Percentiles rank a stretch among this genome's conserved stretches.
These are phyloP conservation scores for Eucommia ulmoides DNA, from an alignment of 257 asterid genomes.

Conservation along the genomic window DNA sequence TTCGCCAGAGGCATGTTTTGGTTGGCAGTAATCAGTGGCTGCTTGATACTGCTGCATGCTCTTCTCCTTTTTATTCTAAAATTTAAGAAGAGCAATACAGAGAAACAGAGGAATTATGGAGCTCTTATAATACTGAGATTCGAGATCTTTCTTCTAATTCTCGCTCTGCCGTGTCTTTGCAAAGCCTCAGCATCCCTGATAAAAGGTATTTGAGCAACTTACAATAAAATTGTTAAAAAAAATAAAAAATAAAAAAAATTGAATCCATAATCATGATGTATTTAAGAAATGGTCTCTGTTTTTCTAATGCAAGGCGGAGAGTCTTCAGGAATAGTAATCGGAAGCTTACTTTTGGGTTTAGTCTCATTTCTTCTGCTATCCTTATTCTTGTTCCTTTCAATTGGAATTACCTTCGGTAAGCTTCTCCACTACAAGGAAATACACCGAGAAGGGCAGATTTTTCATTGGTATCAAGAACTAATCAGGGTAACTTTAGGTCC, in stretches of 20 bases:
- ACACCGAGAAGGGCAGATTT: constrained; percentile 55
- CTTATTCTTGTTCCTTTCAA: constrained; percentile 56
- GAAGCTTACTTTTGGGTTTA: constrained; percentile 44
- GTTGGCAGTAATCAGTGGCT: constrained; percentile 53
- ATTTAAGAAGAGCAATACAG: constrained; percentile 30
- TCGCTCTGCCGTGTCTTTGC: constrained; percentile 67
- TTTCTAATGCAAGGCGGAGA: constrained; percentile 39
- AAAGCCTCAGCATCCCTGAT: constrained; percentile 60
- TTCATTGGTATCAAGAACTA: constrained; percentile 87
- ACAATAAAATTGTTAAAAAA: no score
- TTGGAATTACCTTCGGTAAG: constrained; percentile 71
- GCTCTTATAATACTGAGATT: constrained; percentile 66
- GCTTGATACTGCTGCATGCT: constrained; percentile 46
- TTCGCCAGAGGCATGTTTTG: constrained; percentile 82
- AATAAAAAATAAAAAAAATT: no score
- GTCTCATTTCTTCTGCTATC: constrained; percentile 50
- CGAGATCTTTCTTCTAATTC: constrained; percentile 64
- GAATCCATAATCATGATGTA: no score
- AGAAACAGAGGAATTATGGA: constrained; percentile 39
- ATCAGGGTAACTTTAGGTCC: constrained; percentile 83
- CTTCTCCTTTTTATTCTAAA: constrained; percentile 36
- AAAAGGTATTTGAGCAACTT: no score
- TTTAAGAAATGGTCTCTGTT: no score
- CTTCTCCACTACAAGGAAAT: constrained; percentile 87
- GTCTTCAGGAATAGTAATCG: constrained; percentile 49